Evolutionary conservation across 2,329 filamentous ascomycete genomes (phyloP), one percentile per base, ranked within the genome.

Genomic region (Botrytis tulipae): DNA sequence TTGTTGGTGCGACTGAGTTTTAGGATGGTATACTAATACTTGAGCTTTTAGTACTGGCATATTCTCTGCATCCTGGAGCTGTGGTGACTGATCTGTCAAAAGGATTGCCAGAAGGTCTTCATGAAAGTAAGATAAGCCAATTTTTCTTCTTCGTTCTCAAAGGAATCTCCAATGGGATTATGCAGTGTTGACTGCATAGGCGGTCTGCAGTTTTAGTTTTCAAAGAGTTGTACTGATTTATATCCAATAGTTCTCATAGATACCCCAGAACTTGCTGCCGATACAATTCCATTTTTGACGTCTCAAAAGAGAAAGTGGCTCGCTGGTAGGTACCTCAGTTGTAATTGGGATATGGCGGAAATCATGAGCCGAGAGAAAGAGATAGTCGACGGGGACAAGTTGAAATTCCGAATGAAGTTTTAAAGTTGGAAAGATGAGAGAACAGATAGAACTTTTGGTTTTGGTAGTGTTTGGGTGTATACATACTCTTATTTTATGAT

Each of bases 31-130:
- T 29, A 18, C 51, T 54, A 29, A 54, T 18, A n/a, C 14, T 54
- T 3, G n/a, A 8, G 16, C 6, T 54, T 29, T 2, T 54, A 54
- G 51, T 54, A 29, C n/a, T 54, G 14, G n/a, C 51, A 54, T 54
- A 54, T 29, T 54, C 12, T 5, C 1, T 54, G 14, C 51, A 54
- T 54, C 51, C 51, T 29, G 51, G 51, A 54, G 16, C n/a, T 54
- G n/a, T 54, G 12, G 0, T 7, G 3, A 29, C 51, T 54, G 51
- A 54, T 9, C n/a, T 57, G n/a, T 3, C 51, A 6, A 16, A 29
- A 4, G n/a, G 0, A 29, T 57, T 57, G 16, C 51, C 51, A 18
- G n/a, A 57, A 57, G 0, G 4, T 0, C 1, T 18, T 0, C 14
- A 9, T 18, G 14, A 18, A 18, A 4, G 51, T 57, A 29, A 29